A percentile compares a stretch with the other conserved stretches of the same genome.
These are phyloP conservation scores for Colletotrichum brevisporum DNA, from an alignment of 2,329 filamentous ascomycete species.

Conservation along the genomic window DNA sequence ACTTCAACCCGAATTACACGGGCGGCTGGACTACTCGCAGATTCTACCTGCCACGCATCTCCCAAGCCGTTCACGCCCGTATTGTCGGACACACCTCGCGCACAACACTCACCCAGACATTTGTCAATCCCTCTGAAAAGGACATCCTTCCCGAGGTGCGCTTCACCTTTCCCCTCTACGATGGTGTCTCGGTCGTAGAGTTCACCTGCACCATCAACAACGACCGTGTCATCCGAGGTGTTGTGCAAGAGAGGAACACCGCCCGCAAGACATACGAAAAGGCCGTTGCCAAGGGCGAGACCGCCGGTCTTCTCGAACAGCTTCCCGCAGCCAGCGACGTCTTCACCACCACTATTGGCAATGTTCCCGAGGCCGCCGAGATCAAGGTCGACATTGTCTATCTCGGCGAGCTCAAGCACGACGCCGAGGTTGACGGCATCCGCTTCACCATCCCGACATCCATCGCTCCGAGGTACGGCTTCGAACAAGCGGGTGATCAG, in stretches of 20 bases:
- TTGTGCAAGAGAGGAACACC: constrained; percentile 76
- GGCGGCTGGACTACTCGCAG: too few relatives aligned
- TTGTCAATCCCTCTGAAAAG: constrained; percentile 66
- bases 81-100: constrained; percentile 69
- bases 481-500: too few relatives aligned
- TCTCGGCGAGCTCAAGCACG: constrained; percentile 79
- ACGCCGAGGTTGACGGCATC: constrained; percentile 76
- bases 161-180: constrained; percentile 81
- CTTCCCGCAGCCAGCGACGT: constrained; percentile 72
- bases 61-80: constrained; percentile 70
- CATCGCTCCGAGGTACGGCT: constrained; percentile 79
- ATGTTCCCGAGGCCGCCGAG: constrained; percentile 71
- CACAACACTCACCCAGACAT: constrained; percentile 68
- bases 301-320: constrained; percentile 77
- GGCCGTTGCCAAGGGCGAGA: constrained; percentile 71
- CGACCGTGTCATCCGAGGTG: constrained; percentile 70
- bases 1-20: too few relatives aligned
- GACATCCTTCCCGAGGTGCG: constrained; percentile 60
- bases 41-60: constrained; percentile 70
- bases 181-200: constrained; percentile 77
- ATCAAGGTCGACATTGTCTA: constrained; percentile 75
- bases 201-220: constrained; percentile 75
- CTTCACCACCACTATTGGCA: constrained; percentile 78
- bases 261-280: constrained; percentile 72
- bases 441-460: constrained; percentile 77